A percentile compares a stretch with the other conserved stretches of the same genome.
Evolutionary conservation across 139 green algal species (phyloP).

Genomic region (Chlorella sp.): DNA sequence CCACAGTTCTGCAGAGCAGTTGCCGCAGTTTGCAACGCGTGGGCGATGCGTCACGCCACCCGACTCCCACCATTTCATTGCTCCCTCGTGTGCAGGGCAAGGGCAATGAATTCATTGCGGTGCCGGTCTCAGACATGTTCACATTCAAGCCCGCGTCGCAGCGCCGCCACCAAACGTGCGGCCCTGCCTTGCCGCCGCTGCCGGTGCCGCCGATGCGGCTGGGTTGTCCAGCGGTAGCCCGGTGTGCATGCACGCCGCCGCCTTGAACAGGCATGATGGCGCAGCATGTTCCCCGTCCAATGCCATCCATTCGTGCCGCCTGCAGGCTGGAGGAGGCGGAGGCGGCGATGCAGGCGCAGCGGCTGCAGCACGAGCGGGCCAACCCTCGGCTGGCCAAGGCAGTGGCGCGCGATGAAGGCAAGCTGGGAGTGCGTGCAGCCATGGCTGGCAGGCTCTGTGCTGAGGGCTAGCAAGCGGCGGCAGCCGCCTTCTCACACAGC

Average conservation of each 20-base stretch:
- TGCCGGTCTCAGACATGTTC: constrained; percentile 8
- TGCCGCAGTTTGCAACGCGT: background rate
- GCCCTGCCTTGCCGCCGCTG: background rate
- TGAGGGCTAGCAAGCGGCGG: too few relatives aligned
- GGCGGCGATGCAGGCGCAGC: constrained; percentile 40
- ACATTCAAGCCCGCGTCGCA: constrained; percentile 29
- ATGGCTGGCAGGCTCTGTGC: background rate
- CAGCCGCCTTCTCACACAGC: too few relatives aligned
- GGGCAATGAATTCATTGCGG: constrained; percentile 14
- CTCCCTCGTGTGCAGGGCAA: background rate
- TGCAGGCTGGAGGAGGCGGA: constrained; percentile 51
- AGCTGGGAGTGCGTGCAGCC: background rate
- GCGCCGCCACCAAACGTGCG: constrained; percentile 21
- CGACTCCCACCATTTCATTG: too few relatives aligned
- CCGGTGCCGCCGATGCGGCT: background rate
- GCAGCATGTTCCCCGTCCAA: too few relatives aligned
- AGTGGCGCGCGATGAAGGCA: constrained; percentile 2
- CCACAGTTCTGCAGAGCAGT: background rate
- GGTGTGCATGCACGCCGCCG: too few relatives aligned
- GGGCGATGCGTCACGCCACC: background rate
- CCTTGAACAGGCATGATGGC: too few relatives aligned
- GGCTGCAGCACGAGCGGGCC: constrained; percentile 20
- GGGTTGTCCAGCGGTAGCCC: too few relatives aligned
- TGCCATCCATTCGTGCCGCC: too few relatives aligned
- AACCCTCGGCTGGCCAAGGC: constrained; percentile 33